Conservation (phyloP, 148 eudicot genomes). For the Chenopodium suecicum region DNA sequence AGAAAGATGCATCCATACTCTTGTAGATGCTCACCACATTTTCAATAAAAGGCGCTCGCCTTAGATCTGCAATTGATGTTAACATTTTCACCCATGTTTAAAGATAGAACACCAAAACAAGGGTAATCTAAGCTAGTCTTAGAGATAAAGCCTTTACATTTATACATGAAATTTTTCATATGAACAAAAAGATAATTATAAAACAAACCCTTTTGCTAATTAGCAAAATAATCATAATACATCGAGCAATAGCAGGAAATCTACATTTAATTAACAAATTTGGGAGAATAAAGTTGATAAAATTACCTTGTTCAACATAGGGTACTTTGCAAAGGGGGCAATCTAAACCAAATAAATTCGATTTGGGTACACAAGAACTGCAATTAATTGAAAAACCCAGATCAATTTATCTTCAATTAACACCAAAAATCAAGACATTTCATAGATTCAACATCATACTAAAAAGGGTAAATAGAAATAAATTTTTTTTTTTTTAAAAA, state of each 20-base stretch:
- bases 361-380: slow-evolving; percentile 56
- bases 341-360: slow-evolving; percentile 39
- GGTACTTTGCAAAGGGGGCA: slow-evolving; percentile 62
- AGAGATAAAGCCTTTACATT: background rate
- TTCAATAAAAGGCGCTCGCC: slow-evolving; percentile 68
- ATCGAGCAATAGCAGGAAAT: background rate
- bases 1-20: slow-evolving; percentile 60
- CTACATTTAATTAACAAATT: background rate
- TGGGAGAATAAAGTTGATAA: background rate
- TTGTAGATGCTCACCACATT: slow-evolving; percentile 60
- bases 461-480: background rate
- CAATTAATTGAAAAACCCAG: slow-evolving; percentile 14
- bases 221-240: background rate
- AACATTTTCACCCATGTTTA: background rate
- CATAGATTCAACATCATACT: background rate
- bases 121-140: background rate
- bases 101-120: background rate
- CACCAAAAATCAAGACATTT: background rate
- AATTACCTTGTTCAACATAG: slow-evolving; percentile 48
- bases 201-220: background rate
- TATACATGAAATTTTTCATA: background rate
- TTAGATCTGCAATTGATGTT: slow-evolving; percentile 52
- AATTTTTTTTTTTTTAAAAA: background rate
- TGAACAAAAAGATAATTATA: background rate
- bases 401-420: background rate